Conservation (phyloP, 768 basidiomycete genomes). For the Boletus edulis region DNA sequence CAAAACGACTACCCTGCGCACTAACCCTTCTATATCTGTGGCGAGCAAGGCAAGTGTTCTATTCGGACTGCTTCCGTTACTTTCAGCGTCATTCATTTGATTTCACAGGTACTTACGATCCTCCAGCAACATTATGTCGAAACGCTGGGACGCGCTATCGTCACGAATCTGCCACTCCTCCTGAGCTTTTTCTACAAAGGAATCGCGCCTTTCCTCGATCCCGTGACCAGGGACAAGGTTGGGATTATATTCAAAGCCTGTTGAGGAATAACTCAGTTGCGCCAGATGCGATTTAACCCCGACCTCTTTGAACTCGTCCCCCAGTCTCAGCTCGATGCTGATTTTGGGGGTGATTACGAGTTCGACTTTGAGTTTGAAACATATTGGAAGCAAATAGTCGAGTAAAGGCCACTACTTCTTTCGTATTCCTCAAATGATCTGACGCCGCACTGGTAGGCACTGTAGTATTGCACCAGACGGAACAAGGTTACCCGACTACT, state of each 20-base stretch:
- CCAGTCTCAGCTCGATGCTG: slow-evolving; percentile 70
- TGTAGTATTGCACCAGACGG: slow-evolving; percentile 59
- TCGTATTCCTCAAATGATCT: background rate
- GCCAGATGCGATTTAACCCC: slow-evolving; percentile 86
- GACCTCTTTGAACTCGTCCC: slow-evolving; percentile 75
- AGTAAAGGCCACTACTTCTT: slow-evolving; percentile 40
- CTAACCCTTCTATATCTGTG: slow-evolving; percentile 80
- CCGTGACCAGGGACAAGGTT: slow-evolving; percentile 86
- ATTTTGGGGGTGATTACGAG: slow-evolving; percentile 76
- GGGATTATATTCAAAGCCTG: background rate
- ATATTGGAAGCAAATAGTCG: slow-evolving; percentile 79
- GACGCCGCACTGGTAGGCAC: slow-evolving; percentile 35
- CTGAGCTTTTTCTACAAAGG: slow-evolving; percentile 80
- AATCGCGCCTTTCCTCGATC: slow-evolving; percentile 84
- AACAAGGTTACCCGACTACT: slow-evolving; percentile 38
- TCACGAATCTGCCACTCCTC: slow-evolving; percentile 76
- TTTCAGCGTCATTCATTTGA: background rate
- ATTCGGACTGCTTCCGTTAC: background rate
- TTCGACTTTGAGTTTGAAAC: slow-evolving; percentile 69
- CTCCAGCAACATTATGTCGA: slow-evolving; percentile 89
- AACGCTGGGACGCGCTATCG: slow-evolving; percentile 79
- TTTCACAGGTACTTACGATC: slow-evolving; percentile 62
- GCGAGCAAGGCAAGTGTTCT: slow-evolving; percentile 60
- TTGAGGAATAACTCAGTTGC: background rate
- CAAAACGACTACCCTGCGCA: slow-evolving; percentile 74